Evolutionary conservation across 257 asterid genomes (phyloP).

Genomic region (Thymus quinquecostatus): DNA sequence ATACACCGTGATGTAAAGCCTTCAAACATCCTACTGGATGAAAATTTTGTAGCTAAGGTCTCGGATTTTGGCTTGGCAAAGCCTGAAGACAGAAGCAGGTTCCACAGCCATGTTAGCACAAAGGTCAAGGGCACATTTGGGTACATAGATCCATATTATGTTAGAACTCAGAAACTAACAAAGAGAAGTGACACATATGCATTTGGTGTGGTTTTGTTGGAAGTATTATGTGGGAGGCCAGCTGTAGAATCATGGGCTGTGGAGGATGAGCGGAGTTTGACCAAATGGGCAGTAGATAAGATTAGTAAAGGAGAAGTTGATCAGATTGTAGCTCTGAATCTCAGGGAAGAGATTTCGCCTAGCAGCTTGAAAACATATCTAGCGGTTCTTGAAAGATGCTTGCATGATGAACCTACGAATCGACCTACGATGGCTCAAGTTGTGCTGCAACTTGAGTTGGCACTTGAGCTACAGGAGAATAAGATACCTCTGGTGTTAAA

Average conservation of each 20-base stretch:
- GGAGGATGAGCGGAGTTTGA: constrained; percentile 44
- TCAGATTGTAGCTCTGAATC: constrained; percentile 42
- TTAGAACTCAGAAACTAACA: background rate
- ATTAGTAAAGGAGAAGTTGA: constrained; percentile 47
- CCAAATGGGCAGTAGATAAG: constrained; percentile 48
- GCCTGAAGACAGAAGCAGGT: constrained; percentile 15
- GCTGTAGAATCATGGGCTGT: constrained; percentile 38
- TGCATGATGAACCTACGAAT: constrained; percentile 47
- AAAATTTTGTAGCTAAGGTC: constrained; percentile 7
- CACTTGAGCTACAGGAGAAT: constrained; percentile 43
- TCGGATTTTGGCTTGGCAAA: constrained; percentile 28
- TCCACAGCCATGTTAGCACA: constrained; percentile 19
- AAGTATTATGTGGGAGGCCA: constrained; percentile 60
- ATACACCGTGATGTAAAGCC: constrained; percentile 26
- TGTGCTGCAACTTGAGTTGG: constrained; percentile 41
- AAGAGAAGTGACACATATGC: constrained; percentile 23
- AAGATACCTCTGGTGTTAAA: constrained; percentile 11
- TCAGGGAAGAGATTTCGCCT: constrained; percentile 39
- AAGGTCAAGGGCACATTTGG: constrained; percentile 19
- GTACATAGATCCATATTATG: constrained; percentile 16
- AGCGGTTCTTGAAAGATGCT: constrained; percentile 47
- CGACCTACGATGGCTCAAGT: constrained; percentile 64
- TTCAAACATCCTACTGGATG: constrained; percentile 22
- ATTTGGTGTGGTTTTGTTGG: constrained; percentile 50
- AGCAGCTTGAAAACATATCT: constrained; percentile 46